Conservation (phyloP, 768 basidiomycete genomes). For the Psilocybe sp. region DNA sequence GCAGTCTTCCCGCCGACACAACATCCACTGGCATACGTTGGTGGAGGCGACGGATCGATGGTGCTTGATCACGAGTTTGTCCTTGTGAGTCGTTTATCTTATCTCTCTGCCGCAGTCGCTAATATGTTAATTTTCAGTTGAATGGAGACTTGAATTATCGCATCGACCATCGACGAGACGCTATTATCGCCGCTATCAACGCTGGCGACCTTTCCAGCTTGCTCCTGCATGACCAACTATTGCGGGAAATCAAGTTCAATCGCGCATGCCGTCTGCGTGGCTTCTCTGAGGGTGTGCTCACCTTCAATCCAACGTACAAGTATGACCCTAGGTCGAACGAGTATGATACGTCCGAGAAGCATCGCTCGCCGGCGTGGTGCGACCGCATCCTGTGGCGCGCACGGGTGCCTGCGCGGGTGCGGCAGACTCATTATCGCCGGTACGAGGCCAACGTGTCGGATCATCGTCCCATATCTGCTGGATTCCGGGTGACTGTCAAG, state of each 20-base stretch:
- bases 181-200: constrained; percentile 69
- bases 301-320: constrained; percentile 91
- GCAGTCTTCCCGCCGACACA: constrained; percentile 57
- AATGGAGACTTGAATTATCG: constrained; percentile 98
- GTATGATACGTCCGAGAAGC: constrained; percentile 89
- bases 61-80: constrained; percentile 94
- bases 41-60: constrained; percentile 92
- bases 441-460: constrained; percentile 90
- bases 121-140: constrained; percentile 40
- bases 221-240: constrained; percentile 79
- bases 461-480: constrained; percentile 86
- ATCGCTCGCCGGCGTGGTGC: constrained; percentile 92
- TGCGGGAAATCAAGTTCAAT: constrained; percentile 85
- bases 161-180: constrained; percentile 88
- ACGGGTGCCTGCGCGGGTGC: constrained; percentile 53
- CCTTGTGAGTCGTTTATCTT: constrained; percentile 52
- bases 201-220: constrained; percentile 63
- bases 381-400: constrained; percentile 87
- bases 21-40: constrained; percentile 68
- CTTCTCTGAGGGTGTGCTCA: constrained; percentile 80
- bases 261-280: constrained; percentile 82
- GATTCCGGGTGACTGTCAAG: constrained; percentile 74
- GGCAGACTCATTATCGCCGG: constrained; percentile 67
- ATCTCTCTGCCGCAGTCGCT: background rate
- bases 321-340: constrained; percentile 77